Base-by-base conservation (phyloP, 495 filamentous ascomycete species). In the Xylaria palmicola region DNA sequence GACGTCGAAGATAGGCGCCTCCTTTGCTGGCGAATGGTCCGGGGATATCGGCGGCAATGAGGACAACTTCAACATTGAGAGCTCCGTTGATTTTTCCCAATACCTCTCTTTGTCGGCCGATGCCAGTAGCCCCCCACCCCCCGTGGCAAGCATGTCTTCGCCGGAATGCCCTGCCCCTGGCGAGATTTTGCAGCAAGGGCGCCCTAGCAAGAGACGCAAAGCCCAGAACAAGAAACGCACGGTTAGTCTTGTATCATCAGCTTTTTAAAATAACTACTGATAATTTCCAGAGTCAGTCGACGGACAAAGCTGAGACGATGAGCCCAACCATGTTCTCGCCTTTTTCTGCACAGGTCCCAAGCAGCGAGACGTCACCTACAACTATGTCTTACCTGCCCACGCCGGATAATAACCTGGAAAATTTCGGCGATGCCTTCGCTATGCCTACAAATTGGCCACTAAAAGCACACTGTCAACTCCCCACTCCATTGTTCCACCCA, bases 51-150 rank as follows among this genome's bases (percentile, higher is more conserved):
- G 26, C n/a, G 47, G 39, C 27, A 30, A 44, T 52, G 47, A 52
- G 29, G 50, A 45, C 39, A 45, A 47, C 54, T 62, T 64, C 32
- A 63, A 62, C 40, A 57, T 60, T 20, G 65, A 70, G 45, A 51
- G 61, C 0, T 55, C 59, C 4, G 51, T 63, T 44, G 63, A 68
- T 15, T 88, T 90, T 86, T 81, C 85, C 64, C 78, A 83, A 36
- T 80, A 83, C 22, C 89, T 90, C 65, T 85, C 89, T 64, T 89
- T 90, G 68, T 85, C 88, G 27, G 87, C 86, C 63, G 86, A 86
- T 15, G 83, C 85, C 0, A 87, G 81, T 67, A 90, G 85, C 61
- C 87, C 89, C 13, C 85, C 77, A 64, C 81, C 29, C 72, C 84
- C 64, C 40, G 62, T 15, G 20, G 1, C 56, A 9, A 68, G 45